A percentile compares a stretch with the other conserved stretches of the same genome.
Evolutionary conservation across 2,329 filamentous ascomycete species (phyloP).

Genomic region (Thielaviopsis euricoi): DNA sequence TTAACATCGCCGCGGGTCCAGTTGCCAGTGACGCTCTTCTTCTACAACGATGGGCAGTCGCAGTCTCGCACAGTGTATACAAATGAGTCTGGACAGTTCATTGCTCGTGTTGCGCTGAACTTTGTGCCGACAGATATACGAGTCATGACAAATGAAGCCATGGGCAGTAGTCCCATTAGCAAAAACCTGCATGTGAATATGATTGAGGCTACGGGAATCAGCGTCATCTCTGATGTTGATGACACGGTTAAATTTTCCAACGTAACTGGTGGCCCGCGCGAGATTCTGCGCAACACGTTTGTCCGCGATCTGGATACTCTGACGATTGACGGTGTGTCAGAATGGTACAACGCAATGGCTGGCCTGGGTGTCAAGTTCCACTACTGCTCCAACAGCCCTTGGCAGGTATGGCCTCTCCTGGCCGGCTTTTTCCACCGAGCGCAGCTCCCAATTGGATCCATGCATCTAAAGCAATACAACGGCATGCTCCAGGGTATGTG

Average conservation of each 20-base stretch:
- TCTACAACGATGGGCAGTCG: constrained; percentile 74
- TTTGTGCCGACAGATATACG: constrained; percentile 84
- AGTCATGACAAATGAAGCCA: constrained; percentile 67
- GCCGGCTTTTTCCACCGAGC: constrained; percentile 70
- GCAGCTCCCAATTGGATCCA: constrained; percentile 69
- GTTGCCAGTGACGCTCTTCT: constrained; percentile 77
- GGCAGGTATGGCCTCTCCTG: constrained; percentile 88
- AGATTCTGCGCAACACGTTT: constrained; percentile 94
- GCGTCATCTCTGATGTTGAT: constrained; percentile 92
- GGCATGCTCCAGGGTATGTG: constrained; percentile 98
- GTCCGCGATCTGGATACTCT: constrained; percentile 70
- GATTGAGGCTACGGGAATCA: constrained; percentile 65
- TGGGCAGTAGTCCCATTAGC: constrained; percentile 48
- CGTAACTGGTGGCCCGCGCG: constrained; percentile 69
- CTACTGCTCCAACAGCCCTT: constrained; percentile 98
- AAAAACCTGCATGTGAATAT: constrained; percentile 50
- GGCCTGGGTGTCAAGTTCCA: constrained; percentile 75
- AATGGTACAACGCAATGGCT: constrained; percentile 72
- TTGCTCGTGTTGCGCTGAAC: constrained; percentile 59
- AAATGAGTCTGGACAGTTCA: constrained; percentile 80
- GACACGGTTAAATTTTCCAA: constrained; percentile 95
- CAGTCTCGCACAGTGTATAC: constrained; percentile 74
- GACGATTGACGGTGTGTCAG: constrained; percentile 68
- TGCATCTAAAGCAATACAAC: constrained; percentile 90
- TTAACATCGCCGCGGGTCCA: constrained; percentile 67